Evolutionary conservation across 2,329 filamentous ascomycete species (phyloP).

Genomic region (Chaetomium olivaceum): DNA sequence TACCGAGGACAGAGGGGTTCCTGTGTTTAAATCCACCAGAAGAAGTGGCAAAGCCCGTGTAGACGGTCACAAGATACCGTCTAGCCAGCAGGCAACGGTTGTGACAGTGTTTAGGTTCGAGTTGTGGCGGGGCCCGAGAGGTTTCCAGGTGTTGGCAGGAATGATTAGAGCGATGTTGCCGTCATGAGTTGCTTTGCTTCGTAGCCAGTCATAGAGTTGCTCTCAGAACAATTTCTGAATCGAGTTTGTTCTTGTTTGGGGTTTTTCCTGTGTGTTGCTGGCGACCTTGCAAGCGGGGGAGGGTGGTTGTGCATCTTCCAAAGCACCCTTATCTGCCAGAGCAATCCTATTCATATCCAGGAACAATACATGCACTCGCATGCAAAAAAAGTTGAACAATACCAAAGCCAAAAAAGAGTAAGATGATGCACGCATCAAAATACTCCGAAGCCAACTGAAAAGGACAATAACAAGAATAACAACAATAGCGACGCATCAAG

Average conservation of each 20-base stretch:
- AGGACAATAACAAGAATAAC: constrained; percentile 19
- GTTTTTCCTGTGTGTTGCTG: not conserved
- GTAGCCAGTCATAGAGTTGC: not conserved
- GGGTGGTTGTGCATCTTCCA: not conserved
- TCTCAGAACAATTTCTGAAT: not conserved
- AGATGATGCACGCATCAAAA: constrained; percentile 16
- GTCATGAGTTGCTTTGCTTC: not conserved
- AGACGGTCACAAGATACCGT: no score
- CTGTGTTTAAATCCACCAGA: not conserved
- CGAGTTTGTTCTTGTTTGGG: not conserved
- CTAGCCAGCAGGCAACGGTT: not conserved
- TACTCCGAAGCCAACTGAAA: constrained; percentile 25
- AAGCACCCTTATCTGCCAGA: not conserved
- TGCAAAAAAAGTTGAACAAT: not conserved
- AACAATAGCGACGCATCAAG: not conserved
- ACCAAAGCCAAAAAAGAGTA: not conserved
- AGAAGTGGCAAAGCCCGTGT: not conserved
- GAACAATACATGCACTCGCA: constrained; percentile 9
- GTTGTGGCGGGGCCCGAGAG: not conserved
- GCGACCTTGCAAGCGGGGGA: not conserved
- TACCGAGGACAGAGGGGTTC: not conserved
- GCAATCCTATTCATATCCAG: not conserved
- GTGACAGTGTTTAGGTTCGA: not conserved
- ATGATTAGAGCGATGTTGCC: not conserved
- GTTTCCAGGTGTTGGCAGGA: not conserved